These are phyloP conservation scores for Pluteus cervinus DNA, from an alignment of 768 basidiomycete species.

Conservation along the genomic window DNA sequence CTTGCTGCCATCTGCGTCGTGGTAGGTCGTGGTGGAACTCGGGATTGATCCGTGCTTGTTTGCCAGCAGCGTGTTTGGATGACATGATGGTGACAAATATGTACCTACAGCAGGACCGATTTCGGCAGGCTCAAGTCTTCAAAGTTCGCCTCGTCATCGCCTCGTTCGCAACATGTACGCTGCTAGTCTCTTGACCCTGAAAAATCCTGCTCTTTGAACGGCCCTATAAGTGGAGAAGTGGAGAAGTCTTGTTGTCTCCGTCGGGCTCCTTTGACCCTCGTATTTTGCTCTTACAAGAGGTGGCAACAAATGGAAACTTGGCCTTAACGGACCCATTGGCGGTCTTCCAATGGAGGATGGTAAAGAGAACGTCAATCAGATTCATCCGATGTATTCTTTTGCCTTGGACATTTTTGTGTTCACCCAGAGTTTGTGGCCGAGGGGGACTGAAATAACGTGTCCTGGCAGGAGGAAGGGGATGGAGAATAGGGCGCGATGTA, in stretches of 20 bases:
- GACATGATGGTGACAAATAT: no score
- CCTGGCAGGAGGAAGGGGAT: conserved; percentile 47
- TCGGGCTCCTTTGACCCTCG: conserved; percentile 39
- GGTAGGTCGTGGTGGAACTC: no score
- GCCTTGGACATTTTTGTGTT: conserved; percentile 85
- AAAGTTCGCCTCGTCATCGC: no score
- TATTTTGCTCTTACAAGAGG: no score
- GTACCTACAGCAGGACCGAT: no score
- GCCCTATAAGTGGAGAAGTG: conserved; percentile 48
- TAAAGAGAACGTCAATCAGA: conserved; percentile 26
- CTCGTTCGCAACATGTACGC: no score
- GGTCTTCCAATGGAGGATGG: conserved; percentile 12
- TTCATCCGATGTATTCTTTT: conserved; percentile 72
- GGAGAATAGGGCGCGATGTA: conserved; percentile 27
- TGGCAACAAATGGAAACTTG: no score
- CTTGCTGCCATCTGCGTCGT: no score
- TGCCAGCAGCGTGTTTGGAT: no score
- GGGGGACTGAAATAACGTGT: conserved; percentile 72
- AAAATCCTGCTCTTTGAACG: conserved; percentile 55
- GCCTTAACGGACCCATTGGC: conserved; percentile 8
- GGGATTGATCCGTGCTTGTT: no score
- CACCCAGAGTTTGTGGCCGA: conserved; percentile 70
- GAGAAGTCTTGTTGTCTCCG: conserved; percentile 65
- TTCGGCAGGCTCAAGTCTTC: no score
- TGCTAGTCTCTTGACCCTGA: no score